Evolutionary conservation across 148 eudicot genomes (phyloP), one percentile per base, ranked within the genome.

Genomic region (Fagopyrum homotropicum): DNA sequence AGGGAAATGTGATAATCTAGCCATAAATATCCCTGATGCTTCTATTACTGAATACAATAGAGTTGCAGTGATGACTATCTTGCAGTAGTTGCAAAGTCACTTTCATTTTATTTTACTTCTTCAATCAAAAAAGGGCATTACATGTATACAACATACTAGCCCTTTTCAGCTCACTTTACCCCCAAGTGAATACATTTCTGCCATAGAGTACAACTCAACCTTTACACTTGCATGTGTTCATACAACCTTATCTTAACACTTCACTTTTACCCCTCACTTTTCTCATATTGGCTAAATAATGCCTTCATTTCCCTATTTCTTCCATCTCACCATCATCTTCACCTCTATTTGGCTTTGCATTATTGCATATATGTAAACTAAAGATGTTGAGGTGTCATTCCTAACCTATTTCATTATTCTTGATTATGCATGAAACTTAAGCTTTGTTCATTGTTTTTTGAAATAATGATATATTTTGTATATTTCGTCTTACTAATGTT

Each of bases 31-130:
- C 43, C 69, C 22, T 43, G 40, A 35, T 66, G 46, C 46, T 66
- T 66, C 71, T 43, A 12, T 35, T 66, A 66, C 71, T 66, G 71
- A 66, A 66, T 66, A 43, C 14, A 45, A 66, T 66, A 66, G 71
- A 66, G 17, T 66, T 43, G 45, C 71, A 66, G 71, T 43, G 71
- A 66, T 35, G 71, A n/a, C 71, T 66, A 66, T 66, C 71, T 66
- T 35, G 45, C 71, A 66, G 71, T 40, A 12, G 71, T 66, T 66
- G 71, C 71, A 66, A 66, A 6, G 71, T 66, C 71, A 40, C 71
- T 66, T 66, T 66, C 71, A 35, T 40, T 40, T 17, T 35, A 35
- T 35, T 35, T 8, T 19, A 16, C 4, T 9, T 40, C 43, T 66
- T 40, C 47, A 14, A 14, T 40, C 9, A 64, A 64, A 66, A 64